Conservation (phyloP, 2,329 filamentous ascomycete genomes). For the Scortechinia acanthostroma region DNA sequence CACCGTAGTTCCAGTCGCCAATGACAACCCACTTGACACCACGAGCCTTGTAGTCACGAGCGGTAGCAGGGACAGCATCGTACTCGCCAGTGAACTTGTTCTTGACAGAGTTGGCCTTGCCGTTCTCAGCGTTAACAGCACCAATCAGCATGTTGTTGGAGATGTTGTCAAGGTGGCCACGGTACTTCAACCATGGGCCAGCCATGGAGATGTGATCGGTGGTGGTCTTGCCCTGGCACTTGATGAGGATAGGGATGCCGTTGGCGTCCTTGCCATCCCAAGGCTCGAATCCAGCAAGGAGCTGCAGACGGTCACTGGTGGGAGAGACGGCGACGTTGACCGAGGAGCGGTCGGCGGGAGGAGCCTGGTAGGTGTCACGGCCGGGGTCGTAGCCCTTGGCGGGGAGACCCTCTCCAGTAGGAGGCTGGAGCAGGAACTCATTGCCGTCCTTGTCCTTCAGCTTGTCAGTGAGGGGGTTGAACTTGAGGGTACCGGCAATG, state of each 20-base stretch:
- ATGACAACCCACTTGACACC: slow-evolving; percentile 71
- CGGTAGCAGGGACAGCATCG: slow-evolving; percentile 65
- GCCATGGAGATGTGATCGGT: slow-evolving; percentile 77
- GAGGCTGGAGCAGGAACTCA: slow-evolving; percentile 63
- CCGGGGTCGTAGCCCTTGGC: slow-evolving; percentile 63
- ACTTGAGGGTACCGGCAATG: slow-evolving; percentile 64
- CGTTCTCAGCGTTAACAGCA: slow-evolving; percentile 69
- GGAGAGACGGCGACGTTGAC: slow-evolving; percentile 63
- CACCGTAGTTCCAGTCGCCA: slow-evolving; percentile 77
- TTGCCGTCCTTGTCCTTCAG: slow-evolving; percentile 69
- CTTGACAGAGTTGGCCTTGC: slow-evolving; percentile 72
- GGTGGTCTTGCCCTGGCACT: slow-evolving; percentile 70
- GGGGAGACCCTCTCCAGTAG: slow-evolving; percentile 60
- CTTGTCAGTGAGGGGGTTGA: slow-evolving; percentile 67
- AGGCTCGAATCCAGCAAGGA: slow-evolving; percentile 58
- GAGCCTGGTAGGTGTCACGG: slow-evolving; percentile 68
- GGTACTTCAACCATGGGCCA: slow-evolving; percentile 73
- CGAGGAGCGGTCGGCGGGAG: slow-evolving; percentile 50
- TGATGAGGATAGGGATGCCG: slow-evolving; percentile 68
- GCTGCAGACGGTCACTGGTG: slow-evolving; percentile 65
- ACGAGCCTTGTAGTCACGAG: slow-evolving; percentile 63
- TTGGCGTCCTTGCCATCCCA: slow-evolving; percentile 67
- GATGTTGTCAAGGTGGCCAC: slow-evolving; percentile 74
- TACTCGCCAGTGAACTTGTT: slow-evolving; percentile 63
- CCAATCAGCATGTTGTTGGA: slow-evolving; percentile 77